A percentile compares a stretch with the other conserved stretches of the same genome.
These are phyloP conservation scores for Macrophomina pseudophaseolina DNA, from an alignment of 2,329 filamentous ascomycete genomes.

Conservation along the genomic window DNA sequence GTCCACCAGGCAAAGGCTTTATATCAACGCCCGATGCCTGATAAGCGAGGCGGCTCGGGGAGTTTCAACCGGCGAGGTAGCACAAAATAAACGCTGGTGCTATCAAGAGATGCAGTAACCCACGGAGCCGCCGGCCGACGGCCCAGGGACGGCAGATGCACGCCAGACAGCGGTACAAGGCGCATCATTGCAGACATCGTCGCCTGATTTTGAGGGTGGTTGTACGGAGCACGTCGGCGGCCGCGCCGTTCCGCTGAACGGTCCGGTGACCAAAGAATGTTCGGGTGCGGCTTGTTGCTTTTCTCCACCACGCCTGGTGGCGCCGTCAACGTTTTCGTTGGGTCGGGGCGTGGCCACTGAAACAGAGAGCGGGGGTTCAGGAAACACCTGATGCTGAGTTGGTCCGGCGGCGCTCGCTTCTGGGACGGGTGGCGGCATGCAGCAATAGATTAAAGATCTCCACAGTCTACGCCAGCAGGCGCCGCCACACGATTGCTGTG, in stretches of 20 bases:
- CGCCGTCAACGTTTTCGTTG: not conserved
- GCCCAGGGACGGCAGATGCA: not conserved
- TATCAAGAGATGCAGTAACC: not conserved
- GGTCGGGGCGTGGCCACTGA: not conserved
- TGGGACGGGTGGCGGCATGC: not conserved
- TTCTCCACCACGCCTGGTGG: not conserved
- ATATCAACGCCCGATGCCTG: too few species aligned
- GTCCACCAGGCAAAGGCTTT: too few species aligned
- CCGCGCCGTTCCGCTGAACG: not conserved
- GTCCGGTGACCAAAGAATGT: not conserved
- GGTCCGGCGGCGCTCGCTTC: not conserved
- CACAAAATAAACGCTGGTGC: too few species aligned
- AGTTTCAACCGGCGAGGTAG: too few species aligned
- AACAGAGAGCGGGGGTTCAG: not conserved
- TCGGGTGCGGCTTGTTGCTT: not conserved
- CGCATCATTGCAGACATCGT: not conserved
- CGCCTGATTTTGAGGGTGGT: not conserved
- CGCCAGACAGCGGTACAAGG: not conserved
- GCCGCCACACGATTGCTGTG: constrained; percentile 1
- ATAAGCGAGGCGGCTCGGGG: too few species aligned
- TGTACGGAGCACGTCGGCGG: not conserved
- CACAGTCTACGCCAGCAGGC: not conserved
- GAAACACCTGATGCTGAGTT: not conserved
- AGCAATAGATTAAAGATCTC: not conserved
- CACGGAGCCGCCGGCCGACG: not conserved